These are phyloP conservation scores for Quercus robur DNA, from an alignment of 306 rosid genomes.

Conservation along the genomic window DNA sequence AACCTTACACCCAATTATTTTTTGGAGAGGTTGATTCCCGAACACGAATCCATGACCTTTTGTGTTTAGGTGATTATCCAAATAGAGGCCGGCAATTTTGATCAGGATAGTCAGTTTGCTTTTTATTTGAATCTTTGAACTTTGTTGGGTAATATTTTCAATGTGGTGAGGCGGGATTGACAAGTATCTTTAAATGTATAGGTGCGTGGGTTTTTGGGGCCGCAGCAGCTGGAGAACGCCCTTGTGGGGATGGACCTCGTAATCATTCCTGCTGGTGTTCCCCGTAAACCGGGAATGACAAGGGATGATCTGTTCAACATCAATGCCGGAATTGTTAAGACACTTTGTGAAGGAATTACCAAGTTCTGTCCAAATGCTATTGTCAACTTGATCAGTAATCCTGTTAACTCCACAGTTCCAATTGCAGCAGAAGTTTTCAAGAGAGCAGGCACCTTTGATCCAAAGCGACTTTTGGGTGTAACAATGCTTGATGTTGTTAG, in stretches of 20 bases:
- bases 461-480: constrained; percentile 87
- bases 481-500: constrained; percentile 88
- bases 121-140: background rate
- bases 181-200: constrained; percentile 15
- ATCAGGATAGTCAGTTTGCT: background rate
- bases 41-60: no score
- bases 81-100: background rate
- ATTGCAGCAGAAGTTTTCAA: constrained; percentile 97
- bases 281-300: constrained; percentile 98
- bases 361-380: constrained; percentile 79
- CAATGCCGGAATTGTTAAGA: constrained; percentile 91
- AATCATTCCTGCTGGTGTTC: constrained; percentile 88
- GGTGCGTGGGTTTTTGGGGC: constrained; percentile 94
- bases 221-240: constrained; percentile 77
- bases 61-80: background rate
- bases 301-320: constrained; percentile 93
- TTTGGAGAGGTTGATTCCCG: no score
- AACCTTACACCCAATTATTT: no score
- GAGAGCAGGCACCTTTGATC: constrained; percentile 88
- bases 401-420: constrained; percentile 92
- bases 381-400: constrained; percentile 96
- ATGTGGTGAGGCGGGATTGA: background rate
- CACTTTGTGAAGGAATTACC: constrained; percentile 82
- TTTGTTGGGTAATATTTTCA: background rate
- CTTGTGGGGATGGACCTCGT: constrained; percentile 89